Evolutionary conservation across 495 filamentous ascomycete species (phyloP), one percentile per base, ranked within the genome.

Genomic region (Hypoxylon crocopeplum): DNA sequence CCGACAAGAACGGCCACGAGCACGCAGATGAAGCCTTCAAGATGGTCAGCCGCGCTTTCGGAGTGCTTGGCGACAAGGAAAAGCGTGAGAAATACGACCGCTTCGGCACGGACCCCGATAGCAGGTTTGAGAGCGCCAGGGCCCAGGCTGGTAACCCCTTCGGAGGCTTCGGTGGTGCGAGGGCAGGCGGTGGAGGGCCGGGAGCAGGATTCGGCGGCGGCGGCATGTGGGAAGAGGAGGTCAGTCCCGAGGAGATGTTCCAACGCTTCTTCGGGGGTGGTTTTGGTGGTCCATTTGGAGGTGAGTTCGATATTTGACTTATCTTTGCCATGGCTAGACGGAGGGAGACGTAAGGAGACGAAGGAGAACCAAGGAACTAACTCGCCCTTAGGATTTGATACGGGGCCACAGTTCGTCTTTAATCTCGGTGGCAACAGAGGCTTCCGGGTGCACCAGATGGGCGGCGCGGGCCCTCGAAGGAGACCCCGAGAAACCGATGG

Each of bases 11-110:
- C 78, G 93, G 91, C n/a, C 92, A 96, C 73, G 90, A 93, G 22
- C 87, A 93, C 27, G 93, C 94, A 48, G 94, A 97, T 73, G 94
- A 98, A 76, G 94, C 94, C 17, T 98, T 98, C 75, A 98, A 98
- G 76, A 93, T 96, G 89, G 91, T 98, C 2, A 88, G 91, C 46
- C 85, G 91, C 54, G 94, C 94, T 24, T 97, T 97, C 75, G 89
- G 94, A 70, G 84, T 98, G 34, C 83, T 98, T 38, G 94, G 91
- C 40, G 94, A 98, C 74, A 81, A 88, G 64, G 92, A 97, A 49
- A 98, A 98, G 82, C 88, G 91, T 62, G 80, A 86, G 7, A 88
- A 86, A 62, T 98, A 82, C 69, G 94, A 98, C 71, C 84, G 83
- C 39, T 95, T 88, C 70, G 94, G 94, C 41, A 90, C 88, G 7